These are phyloP conservation scores for Aureobasidium sp. DNA, from an alignment of 2,329 filamentous ascomycete genomes.

Conservation along the genomic window DNA sequence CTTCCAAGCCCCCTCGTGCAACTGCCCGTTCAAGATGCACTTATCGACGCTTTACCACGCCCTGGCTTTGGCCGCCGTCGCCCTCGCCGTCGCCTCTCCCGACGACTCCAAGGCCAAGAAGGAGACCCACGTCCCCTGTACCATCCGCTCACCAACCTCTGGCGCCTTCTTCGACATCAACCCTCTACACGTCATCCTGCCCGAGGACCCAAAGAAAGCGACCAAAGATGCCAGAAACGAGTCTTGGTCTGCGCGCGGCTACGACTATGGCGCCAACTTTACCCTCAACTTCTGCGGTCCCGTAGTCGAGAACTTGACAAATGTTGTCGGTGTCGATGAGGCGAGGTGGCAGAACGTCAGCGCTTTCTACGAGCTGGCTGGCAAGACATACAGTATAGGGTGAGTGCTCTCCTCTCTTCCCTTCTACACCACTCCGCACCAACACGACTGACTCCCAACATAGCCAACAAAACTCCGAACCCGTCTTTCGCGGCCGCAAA, in stretches of 20 bases:
- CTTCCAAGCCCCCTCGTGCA: not conserved
- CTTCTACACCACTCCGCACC: not conserved
- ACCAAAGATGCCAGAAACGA: slow-evolving; percentile 50
- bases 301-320: slow-evolving; percentile 54
- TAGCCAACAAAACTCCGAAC: slow-evolving; percentile 50
- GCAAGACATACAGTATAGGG: slow-evolving; percentile 68
- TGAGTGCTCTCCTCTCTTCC: slow-evolving; percentile 34
- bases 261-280: slow-evolving; percentile 74
- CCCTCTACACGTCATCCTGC: slow-evolving; percentile 47
- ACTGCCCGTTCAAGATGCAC: not conserved
- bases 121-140: slow-evolving; percentile 49
- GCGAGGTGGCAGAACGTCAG: slow-evolving; percentile 64
- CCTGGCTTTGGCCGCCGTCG: slow-evolving; percentile 29
- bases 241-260: slow-evolving; percentile 60
- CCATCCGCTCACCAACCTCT: slow-evolving; percentile 54
- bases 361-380: slow-evolving; percentile 64
- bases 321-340: slow-evolving; percentile 53
- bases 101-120: slow-evolving; percentile 28
- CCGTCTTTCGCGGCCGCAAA: slow-evolving; percentile 60
- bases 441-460: slow-evolving; percentile 6
- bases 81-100: slow-evolving; percentile 32
- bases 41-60: slow-evolving; percentile 28
- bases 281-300: slow-evolving; percentile 75
- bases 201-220: slow-evolving; percentile 34
- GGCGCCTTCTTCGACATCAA: slow-evolving; percentile 59